phyloP scores from a whole-genome alignment of 2,329 filamentous ascomycete species.

The Trichoderma simmonsii region DNA sequence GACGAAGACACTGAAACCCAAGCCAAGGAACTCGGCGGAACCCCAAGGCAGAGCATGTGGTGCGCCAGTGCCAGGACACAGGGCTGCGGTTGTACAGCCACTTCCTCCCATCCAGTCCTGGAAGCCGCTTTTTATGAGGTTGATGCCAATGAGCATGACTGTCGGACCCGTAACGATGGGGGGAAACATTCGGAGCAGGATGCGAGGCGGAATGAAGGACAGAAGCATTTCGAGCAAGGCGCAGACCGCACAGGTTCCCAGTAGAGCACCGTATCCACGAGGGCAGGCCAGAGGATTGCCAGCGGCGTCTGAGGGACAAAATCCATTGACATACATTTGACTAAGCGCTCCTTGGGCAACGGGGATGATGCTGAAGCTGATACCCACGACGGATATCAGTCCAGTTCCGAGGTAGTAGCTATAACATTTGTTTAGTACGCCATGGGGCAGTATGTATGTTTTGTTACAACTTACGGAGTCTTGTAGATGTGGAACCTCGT shows the following conservation, averaged over 20 bases:
- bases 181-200: slow-evolving; percentile 71
- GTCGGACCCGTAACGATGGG: slow-evolving; percentile 75
- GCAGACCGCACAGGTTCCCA: slow-evolving; percentile 66
- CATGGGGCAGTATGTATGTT: background rate
- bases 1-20: slow-evolving; percentile 76
- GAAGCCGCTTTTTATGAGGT: slow-evolving; percentile 69
- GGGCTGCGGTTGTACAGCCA: slow-evolving; percentile 54
- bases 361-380: slow-evolving; percentile 35
- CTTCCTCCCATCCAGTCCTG: slow-evolving; percentile 75
- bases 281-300: slow-evolving; percentile 72
- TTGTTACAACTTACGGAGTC: slow-evolving; percentile 47
- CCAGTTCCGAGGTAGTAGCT: slow-evolving; percentile 78
- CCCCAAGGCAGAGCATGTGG: slow-evolving; percentile 76
- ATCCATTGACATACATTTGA: slow-evolving; percentile 77
- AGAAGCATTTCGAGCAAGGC: slow-evolving; percentile 69
- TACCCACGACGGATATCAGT: slow-evolving; percentile 73
- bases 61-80: slow-evolving; percentile 65
- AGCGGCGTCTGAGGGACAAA: slow-evolving; percentile 55
- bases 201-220: slow-evolving; percentile 67
- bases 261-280: slow-evolving; percentile 67
- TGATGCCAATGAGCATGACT: slow-evolving; percentile 68
- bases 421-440: background rate
- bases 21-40: slow-evolving; percentile 70
- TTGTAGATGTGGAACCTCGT: slow-evolving; percentile 69
- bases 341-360: slow-evolving; percentile 61